Evolutionary conservation across 495 filamentous ascomycete genomes (phyloP).

Genomic region (Xanthoparmelia taractica): DNA sequence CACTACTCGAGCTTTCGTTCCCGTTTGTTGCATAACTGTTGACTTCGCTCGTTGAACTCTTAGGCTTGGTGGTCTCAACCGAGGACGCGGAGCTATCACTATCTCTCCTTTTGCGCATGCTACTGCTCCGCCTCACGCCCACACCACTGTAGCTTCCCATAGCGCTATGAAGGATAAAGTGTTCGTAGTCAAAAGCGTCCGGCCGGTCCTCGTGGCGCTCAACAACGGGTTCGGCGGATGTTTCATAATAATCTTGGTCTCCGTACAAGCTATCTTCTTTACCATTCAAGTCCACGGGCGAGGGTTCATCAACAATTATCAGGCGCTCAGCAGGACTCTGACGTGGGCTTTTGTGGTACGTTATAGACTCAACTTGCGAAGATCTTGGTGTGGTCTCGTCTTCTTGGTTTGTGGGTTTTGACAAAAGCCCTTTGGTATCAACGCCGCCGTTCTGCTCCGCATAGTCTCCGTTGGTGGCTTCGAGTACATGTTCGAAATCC

Average conservation of each 20-base stretch:
- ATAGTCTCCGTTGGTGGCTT: neutral
- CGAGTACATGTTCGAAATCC: neutral
- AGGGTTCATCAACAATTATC: conserved; percentile 11
- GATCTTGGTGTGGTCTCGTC: neutral
- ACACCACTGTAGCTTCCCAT: conserved; percentile 56
- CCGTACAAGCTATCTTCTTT: conserved; percentile 26
- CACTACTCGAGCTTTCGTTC: conserved; percentile 4
- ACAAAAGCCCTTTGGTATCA: conserved; percentile 17
- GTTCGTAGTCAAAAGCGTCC: conserved; percentile 95
- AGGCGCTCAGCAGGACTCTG: conserved; percentile 9
- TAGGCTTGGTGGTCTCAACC: conserved; percentile 63
- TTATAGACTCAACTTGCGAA: conserved; percentile 6
- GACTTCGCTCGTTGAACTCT: conserved; percentile 5
- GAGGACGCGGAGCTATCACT: conserved; percentile 58
- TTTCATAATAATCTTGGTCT: conserved; percentile 52
- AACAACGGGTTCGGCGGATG: conserved; percentile 27
- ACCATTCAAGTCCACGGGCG: neutral
- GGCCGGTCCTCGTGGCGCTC: conserved; percentile 83
- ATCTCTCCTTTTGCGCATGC: conserved; percentile 43
- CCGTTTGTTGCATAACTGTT: neutral
- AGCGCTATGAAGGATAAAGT: conserved; percentile 87
- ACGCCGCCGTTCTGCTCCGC: conserved; percentile 23
- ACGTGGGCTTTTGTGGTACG: conserved; percentile 3
- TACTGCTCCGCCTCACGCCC: conserved; percentile 27
- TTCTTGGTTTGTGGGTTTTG: neutral